Base-by-base conservation (phyloP, 1,139 yeast species). In the Magnusiomyces paraingens region DNA sequence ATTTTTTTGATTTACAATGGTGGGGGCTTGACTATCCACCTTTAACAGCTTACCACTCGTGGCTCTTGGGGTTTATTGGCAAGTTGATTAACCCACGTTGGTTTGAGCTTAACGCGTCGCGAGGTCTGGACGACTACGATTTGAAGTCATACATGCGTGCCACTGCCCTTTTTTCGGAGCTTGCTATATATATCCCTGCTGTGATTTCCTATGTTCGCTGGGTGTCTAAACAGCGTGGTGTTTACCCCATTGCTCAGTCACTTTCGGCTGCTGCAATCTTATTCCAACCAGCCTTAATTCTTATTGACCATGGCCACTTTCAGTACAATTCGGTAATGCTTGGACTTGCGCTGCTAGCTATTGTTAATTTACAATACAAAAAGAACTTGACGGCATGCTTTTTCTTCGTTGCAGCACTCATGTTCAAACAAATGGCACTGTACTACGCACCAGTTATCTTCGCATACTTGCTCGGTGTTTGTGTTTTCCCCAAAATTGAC, bases 21-120 rank as follows among this genome's bases (percentile, higher is more conserved):
- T 93, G 99, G 99, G 97, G 98, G 0, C 75, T 94, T 49, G 99
- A 94, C 69, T 94, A 93, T 68, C 99, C 99, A 1, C 99, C 99
- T 4, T 73, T 94, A 59, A 93, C 99, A 0, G 99, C 98, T 0
- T 91, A 79, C 68, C 98, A 93, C 66, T 89, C 95, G 55, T 89
- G 84, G 79, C 49, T 87, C 1, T 68, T 86, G 52, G 99, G 99
- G 0, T 75, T 76, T 56, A 62, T 93, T 32, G 98, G 97, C 0
- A 18, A 55, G 4, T 69, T 80, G 46, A 71, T 86, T 43, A 78
- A 86, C 57, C 73, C 82, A 0, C 62, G 68, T 0, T 93, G 99
- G 99, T 90, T 93, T 70, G 83, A 75, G 8, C 72, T 93, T 48
- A 80, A 81, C 59, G 51, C 64, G 0, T 88, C 96, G 3, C 75